Evolutionary conservation across 1,284 basidiomycete genomes (phyloP).

Genomic region (Apiotrichum veenhuisii): DNA sequence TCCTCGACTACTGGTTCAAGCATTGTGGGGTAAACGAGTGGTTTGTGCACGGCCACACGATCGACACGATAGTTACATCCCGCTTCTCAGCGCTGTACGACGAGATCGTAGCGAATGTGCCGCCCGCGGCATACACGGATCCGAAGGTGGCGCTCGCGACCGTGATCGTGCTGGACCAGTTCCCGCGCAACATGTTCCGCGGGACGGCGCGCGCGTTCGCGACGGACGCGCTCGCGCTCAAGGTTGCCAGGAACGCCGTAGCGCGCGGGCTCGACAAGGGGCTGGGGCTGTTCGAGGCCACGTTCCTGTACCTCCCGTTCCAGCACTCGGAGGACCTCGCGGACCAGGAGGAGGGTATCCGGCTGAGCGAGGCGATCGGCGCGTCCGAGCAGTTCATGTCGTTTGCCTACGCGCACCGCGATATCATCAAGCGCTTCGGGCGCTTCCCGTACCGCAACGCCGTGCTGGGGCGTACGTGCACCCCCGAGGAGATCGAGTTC

Average conservation of each 20-base stretch:
- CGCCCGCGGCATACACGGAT: too few relatives aligned
- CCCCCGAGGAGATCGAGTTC: constrained; percentile 7
- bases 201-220: constrained; percentile 2
- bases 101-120: too few relatives aligned
- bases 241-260: constrained; percentile 4
- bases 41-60: too few relatives aligned
- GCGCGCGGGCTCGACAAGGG: constrained; percentile 5
- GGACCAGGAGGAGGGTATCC: constrained; percentile 7
- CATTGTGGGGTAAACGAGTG: too few relatives aligned
- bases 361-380: background rate
- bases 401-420: constrained; percentile 2
- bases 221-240: constrained; percentile 9
- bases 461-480: constrained; percentile 2
- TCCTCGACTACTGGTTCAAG: too few relatives aligned
- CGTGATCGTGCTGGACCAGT: constrained; percentile 9
- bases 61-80: too few relatives aligned
- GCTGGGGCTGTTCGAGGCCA: background rate
- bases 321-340: constrained; percentile 9
- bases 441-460: constrained; percentile 12
- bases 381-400: background rate
- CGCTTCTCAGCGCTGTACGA: too few relatives aligned
- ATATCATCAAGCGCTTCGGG: constrained; percentile 7
- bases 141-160: background rate
- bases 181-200: constrained; percentile 15
- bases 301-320: constrained; percentile 13